phyloP scores from a whole-genome alignment of 768 basidiomycete genomes.

The Mycena haematopus region DNA sequence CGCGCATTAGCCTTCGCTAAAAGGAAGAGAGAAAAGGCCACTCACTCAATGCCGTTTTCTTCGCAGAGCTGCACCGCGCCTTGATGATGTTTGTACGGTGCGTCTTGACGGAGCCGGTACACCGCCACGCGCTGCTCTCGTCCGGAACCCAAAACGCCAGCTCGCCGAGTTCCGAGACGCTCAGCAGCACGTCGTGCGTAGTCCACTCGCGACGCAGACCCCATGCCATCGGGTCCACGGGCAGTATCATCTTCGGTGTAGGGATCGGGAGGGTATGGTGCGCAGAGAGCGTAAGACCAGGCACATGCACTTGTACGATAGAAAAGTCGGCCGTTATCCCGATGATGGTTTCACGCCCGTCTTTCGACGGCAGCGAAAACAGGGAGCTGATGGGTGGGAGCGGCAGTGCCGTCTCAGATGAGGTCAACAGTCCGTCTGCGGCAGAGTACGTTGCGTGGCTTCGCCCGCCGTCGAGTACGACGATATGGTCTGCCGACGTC shows the following conservation, averaged over 20 bases:
- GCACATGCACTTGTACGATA: conserved; percentile 63
- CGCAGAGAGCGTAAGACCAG: conserved; percentile 53
- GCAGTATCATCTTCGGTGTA: conserved; percentile 63
- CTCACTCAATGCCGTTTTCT: conserved; percentile 89
- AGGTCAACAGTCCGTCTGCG: conserved; percentile 51
- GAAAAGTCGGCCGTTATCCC: conserved; percentile 68
- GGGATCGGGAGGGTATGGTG: conserved; percentile 60
- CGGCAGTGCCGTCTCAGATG: conserved; percentile 46
- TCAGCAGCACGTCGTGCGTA: conserved; percentile 77
- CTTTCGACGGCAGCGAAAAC: conserved; percentile 68
- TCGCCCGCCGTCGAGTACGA: conserved; percentile 68
- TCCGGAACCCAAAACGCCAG: conserved; percentile 88
- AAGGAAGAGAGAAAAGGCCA: conserved; percentile 23
- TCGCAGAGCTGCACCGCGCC: conserved; percentile 87
- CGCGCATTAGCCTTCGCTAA: conserved; percentile 14
- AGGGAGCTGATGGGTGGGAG: conserved; percentile 64
- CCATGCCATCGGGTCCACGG: conserved; percentile 92
- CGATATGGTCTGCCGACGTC: conserved; percentile 65
- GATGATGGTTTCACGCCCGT: conserved; percentile 61
- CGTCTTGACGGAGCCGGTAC: conserved; percentile 79
- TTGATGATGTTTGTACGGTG: conserved; percentile 66
- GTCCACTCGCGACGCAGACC: conserved; percentile 52
- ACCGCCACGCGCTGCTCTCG: conserved; percentile 57
- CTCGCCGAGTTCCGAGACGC: conserved; percentile 76
- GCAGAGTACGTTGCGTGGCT: conserved; percentile 66